Evolutionary conservation across 1,284 basidiomycete species (phyloP).

Genomic region (Trametes sp.): DNA sequence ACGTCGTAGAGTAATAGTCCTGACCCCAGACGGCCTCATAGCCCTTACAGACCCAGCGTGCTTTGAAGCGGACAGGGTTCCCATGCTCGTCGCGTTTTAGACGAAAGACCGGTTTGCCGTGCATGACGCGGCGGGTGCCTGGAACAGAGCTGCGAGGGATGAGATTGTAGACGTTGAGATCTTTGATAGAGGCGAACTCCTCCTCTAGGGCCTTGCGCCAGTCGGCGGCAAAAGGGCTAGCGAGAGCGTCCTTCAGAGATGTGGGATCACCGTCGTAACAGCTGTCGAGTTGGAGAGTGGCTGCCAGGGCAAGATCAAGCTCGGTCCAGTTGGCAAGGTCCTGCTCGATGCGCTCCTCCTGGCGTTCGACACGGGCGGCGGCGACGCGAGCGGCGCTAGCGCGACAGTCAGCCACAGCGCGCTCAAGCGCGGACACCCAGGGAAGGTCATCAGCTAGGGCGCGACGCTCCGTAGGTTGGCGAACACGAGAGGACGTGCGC

Average conservation of each 20-base stretch:
- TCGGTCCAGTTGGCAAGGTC: neutral
- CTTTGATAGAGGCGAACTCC: constrained; percentile 23
- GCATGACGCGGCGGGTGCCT: constrained; percentile 7
- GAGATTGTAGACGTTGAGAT: constrained; percentile 23
- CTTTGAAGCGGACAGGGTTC: constrained; percentile 20
- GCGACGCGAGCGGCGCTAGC: neutral
- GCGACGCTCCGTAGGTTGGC: neutral
- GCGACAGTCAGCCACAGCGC: constrained; percentile 6
- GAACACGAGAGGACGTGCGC: neutral
- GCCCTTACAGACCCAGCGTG: constrained; percentile 14
- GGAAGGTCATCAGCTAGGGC: neutral
- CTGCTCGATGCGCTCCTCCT: neutral
- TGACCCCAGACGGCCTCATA: constrained; percentile 22
- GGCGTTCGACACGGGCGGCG: constrained; percentile 1
- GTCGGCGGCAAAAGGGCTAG: constrained; percentile 25
- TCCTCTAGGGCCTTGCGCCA: constrained; percentile 36
- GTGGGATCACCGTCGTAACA: constrained; percentile 35
- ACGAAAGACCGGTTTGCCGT: constrained; percentile 23
- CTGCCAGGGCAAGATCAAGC: constrained; percentile 10
- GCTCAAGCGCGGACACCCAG: constrained; percentile 8
- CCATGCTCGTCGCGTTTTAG: constrained; percentile 17
- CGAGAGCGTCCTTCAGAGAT: constrained; percentile 36
- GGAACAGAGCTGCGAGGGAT: constrained; percentile 22
- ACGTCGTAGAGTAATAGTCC: constrained; percentile 20
- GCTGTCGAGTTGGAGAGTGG: constrained; percentile 19